These are phyloP conservation scores for Fusarium aywerte DNA, from an alignment of 2,329 filamentous ascomycete species.

Conservation along the genomic window DNA sequence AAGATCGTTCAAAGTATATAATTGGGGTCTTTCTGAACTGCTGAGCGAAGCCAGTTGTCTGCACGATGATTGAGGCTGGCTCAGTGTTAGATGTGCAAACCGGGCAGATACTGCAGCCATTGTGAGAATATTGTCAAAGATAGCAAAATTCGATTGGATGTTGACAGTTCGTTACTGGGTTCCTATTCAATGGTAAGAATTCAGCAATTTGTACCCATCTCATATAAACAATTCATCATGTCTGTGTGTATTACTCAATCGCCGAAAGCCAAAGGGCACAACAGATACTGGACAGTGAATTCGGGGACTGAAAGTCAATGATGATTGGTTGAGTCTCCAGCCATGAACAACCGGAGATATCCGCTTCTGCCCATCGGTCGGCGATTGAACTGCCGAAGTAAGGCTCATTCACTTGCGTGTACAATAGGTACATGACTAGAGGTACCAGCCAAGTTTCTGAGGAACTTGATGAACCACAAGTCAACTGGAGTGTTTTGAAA, in stretches of 20 bases:
- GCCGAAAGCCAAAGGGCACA: neutral
- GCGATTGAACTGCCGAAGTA: conserved; percentile 4
- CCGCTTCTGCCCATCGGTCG: neutral
- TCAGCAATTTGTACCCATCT: neutral
- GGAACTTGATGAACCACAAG: no score
- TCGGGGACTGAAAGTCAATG: neutral
- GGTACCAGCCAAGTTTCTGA: no score
- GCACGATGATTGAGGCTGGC: neutral
- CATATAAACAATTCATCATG: neutral
- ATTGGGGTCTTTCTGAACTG: neutral
- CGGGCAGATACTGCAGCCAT: conserved; percentile 18
- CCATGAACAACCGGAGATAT: neutral
- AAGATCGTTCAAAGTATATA: neutral
- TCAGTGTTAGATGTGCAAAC: conserved; percentile 5
- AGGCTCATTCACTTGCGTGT: neutral
- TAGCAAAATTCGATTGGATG: no score
- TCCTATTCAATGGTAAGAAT: no score
- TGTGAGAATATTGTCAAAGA: neutral
- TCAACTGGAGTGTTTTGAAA: no score
- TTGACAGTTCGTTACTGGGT: no score
- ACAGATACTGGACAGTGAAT: neutral
- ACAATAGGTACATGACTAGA: no score
- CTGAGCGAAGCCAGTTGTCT: neutral
- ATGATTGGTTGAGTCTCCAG: neutral
- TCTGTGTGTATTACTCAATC: neutral